phyloP scores from a whole-genome alignment of 768 basidiomycete genomes.

The Naematelia aurantialba region DNA sequence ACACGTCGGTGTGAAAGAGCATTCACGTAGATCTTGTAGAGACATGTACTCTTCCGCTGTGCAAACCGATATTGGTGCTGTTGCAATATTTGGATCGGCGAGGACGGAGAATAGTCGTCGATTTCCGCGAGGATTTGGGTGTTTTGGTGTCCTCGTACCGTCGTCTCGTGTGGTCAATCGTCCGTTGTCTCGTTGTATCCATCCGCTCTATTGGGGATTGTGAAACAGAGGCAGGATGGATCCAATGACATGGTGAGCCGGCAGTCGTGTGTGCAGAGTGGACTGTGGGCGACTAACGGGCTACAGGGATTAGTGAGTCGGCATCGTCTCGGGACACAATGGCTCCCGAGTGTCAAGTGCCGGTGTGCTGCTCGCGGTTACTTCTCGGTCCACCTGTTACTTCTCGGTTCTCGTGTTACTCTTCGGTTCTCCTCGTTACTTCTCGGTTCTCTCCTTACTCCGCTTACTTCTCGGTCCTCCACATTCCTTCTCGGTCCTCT shows the following conservation, averaged over 20 bases:
- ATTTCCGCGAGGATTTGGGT: too few relatives aligned
- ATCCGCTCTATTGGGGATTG: too few relatives aligned
- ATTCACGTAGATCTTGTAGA: not conserved
- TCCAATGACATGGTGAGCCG: not conserved
- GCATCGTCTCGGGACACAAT: not conserved
- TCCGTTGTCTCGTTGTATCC: too few relatives aligned
- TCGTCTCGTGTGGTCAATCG: too few relatives aligned
- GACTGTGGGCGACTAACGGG: not conserved
- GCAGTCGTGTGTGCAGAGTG: not conserved
- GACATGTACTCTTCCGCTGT: too few relatives aligned
- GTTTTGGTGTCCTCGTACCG: too few relatives aligned
- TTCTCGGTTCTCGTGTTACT: too few relatives aligned
- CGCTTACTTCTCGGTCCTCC: too few relatives aligned
- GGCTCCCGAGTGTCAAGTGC: not conserved
- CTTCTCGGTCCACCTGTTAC: not conserved
- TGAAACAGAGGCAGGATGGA: too few relatives aligned
- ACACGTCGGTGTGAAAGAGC: not conserved
- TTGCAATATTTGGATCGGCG: not conserved
- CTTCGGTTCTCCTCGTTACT: not conserved
- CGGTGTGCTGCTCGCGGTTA: too few relatives aligned
- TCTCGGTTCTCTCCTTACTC: not conserved
- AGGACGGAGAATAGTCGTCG: constrained; percentile 1
- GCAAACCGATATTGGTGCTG: too few relatives aligned
- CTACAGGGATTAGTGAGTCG: not conserved
- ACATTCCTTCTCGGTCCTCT: not conserved